Evolutionary conservation across 805 yeast species (phyloP), one percentile per base, ranked within the genome.

Genomic region (Wickerhamiella bombiphila): DNA sequence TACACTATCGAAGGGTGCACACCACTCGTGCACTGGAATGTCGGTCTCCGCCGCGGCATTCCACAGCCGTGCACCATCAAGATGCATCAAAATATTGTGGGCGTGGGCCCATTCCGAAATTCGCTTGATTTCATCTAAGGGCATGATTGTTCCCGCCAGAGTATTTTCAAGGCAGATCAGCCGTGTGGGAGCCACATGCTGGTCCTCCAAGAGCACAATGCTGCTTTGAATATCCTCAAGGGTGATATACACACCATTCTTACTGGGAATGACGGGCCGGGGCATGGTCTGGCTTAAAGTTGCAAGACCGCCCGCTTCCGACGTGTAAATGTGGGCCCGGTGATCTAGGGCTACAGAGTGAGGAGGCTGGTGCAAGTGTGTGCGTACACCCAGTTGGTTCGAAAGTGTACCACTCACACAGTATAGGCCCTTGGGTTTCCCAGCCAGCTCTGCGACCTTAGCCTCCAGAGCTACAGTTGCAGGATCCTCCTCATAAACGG

Each of bases 1-100:
- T 34, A 86, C 80, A n/a, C 91, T 74, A 58, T 85, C 96, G 55
- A 85, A 85, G 43, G 74, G 62, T 44, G 68, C 64, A 47, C 93
- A 80, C 57, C 76, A 83, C 50, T 81, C 81, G 13, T 35, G 16
- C 43, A 85, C 59, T 14, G 82, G 60, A 26, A 80, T 64, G 19
- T 80, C 83, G 7, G 82, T 72, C 20, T 69, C 86, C 9, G 69
- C 79, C 29, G 74, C 64, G n/a, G 95, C 95, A 56, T 80, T 81
- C 86, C 93, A 85, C 36, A 86, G 60, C 50, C 97, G 70, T n/a
- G 96, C 97, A 44, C 96, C 97, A 56, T 86, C 97, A 50, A 85
- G 72, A 52, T 88, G 96, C 47, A 85, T 57, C 39, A 63, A 67
- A 39, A 81, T 59, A 38, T 64, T 65, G 47, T 75, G 65, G 21